A percentile compares a stretch with the other conserved stretches of the same genome.
phyloP scores from a whole-genome alignment of 176 grass and related monocot species.

The Paspalum vaginatum region DNA sequence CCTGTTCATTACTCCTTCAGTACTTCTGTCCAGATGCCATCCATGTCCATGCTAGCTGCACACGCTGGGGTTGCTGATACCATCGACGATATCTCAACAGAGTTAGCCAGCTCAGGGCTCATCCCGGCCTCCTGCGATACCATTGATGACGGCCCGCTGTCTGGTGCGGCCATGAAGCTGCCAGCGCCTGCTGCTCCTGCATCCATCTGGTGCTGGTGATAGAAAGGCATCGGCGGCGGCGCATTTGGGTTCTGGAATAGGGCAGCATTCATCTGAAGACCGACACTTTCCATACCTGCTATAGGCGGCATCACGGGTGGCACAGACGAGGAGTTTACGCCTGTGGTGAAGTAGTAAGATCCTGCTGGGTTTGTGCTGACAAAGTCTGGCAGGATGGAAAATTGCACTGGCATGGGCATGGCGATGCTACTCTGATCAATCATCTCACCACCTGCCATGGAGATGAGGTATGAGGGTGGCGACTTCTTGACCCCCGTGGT shows the following conservation, averaged over 20 bases:
- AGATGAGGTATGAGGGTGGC: neutral
- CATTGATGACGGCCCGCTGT: neutral
- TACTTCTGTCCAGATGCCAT: slow-evolving; percentile 14
- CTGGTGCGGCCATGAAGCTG: neutral
- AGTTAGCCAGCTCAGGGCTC: neutral
- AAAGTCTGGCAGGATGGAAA: neutral
- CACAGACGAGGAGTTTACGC: neutral
- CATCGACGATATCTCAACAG: slow-evolving; percentile 35
- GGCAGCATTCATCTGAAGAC: neutral
- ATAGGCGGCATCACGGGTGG: neutral
- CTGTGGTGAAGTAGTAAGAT: neutral
- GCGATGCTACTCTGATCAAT: neutral
- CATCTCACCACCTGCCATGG: neutral
- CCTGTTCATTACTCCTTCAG: neutral
- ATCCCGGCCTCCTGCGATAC: neutral
- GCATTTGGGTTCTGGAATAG: neutral
- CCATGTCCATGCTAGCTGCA: neutral
- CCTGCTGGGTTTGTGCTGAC: neutral
- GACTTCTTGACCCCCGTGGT: slow-evolving; percentile 39
- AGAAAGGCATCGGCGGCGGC: neutral
- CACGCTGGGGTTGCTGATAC: neutral
- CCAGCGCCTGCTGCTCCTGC: neutral
- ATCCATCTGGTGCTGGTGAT: neutral
- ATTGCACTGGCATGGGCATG: neutral
- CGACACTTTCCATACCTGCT: neutral